These are phyloP conservation scores for Lactarius vividus DNA, from an alignment of 768 basidiomycete species.

Conservation along the genomic window DNA sequence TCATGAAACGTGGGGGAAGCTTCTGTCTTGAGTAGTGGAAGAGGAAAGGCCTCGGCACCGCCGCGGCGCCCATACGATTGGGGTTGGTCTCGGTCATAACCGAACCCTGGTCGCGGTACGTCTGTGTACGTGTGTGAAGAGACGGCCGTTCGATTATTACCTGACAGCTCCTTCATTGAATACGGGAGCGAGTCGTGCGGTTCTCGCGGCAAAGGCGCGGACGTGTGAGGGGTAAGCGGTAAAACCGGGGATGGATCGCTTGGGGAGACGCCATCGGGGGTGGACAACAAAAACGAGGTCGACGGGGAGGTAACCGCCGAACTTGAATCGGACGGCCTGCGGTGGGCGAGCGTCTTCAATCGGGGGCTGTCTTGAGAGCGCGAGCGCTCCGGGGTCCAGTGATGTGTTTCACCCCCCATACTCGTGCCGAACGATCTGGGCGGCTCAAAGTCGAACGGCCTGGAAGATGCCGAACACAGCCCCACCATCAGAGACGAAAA, in stretches of 20 bases:
- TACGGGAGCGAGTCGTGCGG: slow-evolving; percentile 1
- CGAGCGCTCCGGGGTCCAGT: slow-evolving; percentile 23
- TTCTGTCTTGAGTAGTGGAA: slow-evolving; percentile 3
- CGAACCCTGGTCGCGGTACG: slow-evolving; percentile 7
- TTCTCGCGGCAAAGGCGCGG: slow-evolving; percentile 15
- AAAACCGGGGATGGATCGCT: slow-evolving; percentile 28
- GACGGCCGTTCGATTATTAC: slow-evolving; percentile 12
- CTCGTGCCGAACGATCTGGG: slow-evolving; percentile 1
- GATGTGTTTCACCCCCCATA: slow-evolving; percentile 15
- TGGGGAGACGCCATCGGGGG: slow-evolving; percentile 24
- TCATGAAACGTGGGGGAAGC: neutral
- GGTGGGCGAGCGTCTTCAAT: slow-evolving; percentile 13
- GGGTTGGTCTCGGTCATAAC: slow-evolving; percentile 13
- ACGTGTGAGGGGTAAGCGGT: slow-evolving; percentile 21
- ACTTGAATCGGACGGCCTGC: slow-evolving; percentile 20
- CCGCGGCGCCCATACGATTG: slow-evolving; percentile 5
- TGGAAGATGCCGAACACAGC: slow-evolving; percentile 3
- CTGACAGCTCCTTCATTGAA: slow-evolving; percentile 5
- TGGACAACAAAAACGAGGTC: slow-evolving; percentile 25
- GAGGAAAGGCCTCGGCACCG: slow-evolving; percentile 4
- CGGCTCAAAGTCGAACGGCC: slow-evolving; percentile 4
- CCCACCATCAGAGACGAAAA: neutral
- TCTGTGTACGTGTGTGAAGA: slow-evolving; percentile 13
- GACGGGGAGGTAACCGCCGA: slow-evolving; percentile 26
- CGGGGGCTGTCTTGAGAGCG: slow-evolving; percentile 9